Evolutionary conservation across 768 basidiomycete species (phyloP).

Genomic region (Podaxis sp.): DNA sequence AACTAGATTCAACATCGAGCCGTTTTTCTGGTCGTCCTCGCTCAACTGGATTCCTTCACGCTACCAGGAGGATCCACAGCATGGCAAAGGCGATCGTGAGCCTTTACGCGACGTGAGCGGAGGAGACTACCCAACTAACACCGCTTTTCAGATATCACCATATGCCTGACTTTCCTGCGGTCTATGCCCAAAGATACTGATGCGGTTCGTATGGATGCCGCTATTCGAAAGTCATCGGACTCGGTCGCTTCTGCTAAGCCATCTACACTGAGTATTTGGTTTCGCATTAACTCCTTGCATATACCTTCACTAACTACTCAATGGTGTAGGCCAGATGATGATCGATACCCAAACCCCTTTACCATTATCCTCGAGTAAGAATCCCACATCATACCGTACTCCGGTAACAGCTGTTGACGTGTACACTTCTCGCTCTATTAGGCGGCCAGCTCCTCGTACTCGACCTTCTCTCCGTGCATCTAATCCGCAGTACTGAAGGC

Average conservation of each 20-base stretch:
- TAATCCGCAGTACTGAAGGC: constrained; percentile 39
- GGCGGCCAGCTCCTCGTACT: constrained; percentile 36
- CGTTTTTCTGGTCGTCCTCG: constrained; percentile 68
- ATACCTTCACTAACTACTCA: not conserved
- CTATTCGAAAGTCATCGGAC: constrained; percentile 15
- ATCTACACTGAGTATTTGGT: constrained; percentile 13
- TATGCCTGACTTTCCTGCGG: constrained; percentile 56
- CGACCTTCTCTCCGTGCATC: constrained; percentile 48
- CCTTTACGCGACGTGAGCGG: not conserved
- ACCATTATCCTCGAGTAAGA: constrained; percentile 24
- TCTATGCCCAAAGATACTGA: constrained; percentile 30
- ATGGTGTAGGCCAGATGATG: constrained; percentile 26
- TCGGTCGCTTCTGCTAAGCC: constrained; percentile 17
- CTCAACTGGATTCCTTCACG: constrained; percentile 69
- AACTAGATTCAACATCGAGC: constrained; percentile 55
- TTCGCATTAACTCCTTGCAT: constrained; percentile 1
- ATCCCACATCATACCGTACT: not conserved
- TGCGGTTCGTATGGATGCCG: constrained; percentile 18
- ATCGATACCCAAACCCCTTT: constrained; percentile 32
- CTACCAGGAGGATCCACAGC: constrained; percentile 49
- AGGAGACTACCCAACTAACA: not conserved
- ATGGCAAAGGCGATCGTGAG: constrained; percentile 53
- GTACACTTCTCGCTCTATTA: constrained; percentile 8
- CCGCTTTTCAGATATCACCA: constrained; percentile 50
- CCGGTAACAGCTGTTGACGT: not conserved